These are phyloP conservation scores for Symbiodinium pilosum DNA, from an alignment of 73 alveolate genomes.

Conservation along the genomic window DNA sequence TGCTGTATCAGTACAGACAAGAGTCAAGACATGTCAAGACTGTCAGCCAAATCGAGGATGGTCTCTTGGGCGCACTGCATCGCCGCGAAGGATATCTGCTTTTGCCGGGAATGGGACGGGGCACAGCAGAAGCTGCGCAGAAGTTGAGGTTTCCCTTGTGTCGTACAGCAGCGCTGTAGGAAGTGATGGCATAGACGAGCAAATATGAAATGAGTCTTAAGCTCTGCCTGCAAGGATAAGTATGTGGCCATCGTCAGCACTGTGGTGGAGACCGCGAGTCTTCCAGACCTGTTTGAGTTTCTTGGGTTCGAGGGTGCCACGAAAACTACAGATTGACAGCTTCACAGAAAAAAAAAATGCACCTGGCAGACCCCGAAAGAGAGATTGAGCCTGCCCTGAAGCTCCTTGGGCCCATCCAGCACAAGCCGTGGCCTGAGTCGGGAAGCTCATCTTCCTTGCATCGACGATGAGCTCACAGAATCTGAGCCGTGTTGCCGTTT, in stretches of 20 bases:
- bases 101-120: background rate
- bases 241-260: conserved; percentile 97
- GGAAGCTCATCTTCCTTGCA: background rate
- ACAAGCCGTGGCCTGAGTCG: conserved; percentile 33
- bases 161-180: background rate
- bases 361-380: conserved; percentile 92
- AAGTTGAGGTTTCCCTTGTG: background rate
- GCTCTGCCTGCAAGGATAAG: conserved; percentile 92
- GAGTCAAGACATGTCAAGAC: too few species aligned
- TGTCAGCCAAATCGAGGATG: conserved; percentile 96
- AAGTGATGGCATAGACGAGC: too few species aligned
- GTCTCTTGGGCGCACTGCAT: conserved; percentile 96
- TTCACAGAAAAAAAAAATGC: too few species aligned
- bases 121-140: background rate
- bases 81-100: conserved; percentile 95
- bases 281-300: background rate
- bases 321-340: background rate
- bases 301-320: background rate
- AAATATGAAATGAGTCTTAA: too few species aligned
- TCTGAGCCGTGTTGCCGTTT: too few species aligned
- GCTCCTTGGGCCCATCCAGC: conserved; percentile 90
- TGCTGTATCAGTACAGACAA: too few species aligned
- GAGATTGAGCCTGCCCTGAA: conserved; percentile 95
- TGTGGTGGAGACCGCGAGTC: conserved; percentile 97
- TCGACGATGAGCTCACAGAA: too few species aligned